A percentile compares a stretch with the other conserved stretches of the same genome.
Conservation (phyloP, 2,329 filamentous ascomycete genomes). For the Periglandula ipomoeae region DNA sequence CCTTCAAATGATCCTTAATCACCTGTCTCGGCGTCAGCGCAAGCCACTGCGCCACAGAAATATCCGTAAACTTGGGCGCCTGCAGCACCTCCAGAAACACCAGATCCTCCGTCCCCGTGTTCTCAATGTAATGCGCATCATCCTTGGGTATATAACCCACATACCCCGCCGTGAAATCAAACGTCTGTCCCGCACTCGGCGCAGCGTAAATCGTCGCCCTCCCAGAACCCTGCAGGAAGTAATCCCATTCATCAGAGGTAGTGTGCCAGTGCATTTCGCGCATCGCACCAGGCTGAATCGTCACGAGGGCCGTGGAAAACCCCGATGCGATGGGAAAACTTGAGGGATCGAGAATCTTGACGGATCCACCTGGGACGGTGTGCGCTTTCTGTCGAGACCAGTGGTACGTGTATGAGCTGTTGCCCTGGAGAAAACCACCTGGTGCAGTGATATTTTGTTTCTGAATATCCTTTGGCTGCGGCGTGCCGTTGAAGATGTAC, state of each 20-base stretch:
- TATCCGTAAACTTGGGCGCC: slow-evolving; percentile 40
- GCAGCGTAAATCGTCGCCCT: slow-evolving; percentile 48
- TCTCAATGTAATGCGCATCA: slow-evolving; percentile 51
- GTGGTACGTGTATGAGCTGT: slow-evolving; percentile 38
- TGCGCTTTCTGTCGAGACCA: slow-evolving; percentile 42
- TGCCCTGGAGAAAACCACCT: slow-evolving; percentile 30
- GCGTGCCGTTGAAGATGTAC: slow-evolving; percentile 45
- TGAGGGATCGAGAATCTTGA: slow-evolving; percentile 49
- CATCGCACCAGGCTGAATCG: slow-evolving; percentile 53
- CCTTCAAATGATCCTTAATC: slow-evolving; percentile 45
- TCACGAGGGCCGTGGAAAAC: slow-evolving; percentile 49
- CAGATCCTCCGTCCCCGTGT: slow-evolving; percentile 47
- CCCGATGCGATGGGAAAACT: slow-evolving; percentile 47
- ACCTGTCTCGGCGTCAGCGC: slow-evolving; percentile 48
- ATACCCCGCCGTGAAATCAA: slow-evolving; percentile 50
- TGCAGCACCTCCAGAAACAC: slow-evolving; percentile 52
- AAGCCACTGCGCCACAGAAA: slow-evolving; percentile 49
- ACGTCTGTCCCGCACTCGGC: slow-evolving; percentile 40
- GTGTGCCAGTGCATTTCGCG: slow-evolving; percentile 58
- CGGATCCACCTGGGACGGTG: slow-evolving; percentile 43
- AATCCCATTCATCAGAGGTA: slow-evolving; percentile 51
- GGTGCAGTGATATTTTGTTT: slow-evolving; percentile 38
- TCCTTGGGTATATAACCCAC: slow-evolving; percentile 46
- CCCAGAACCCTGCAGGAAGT: slow-evolving; percentile 46
- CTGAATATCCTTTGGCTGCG: slow-evolving; percentile 33